Conservation (phyloP, 805 yeast species). For the Starmerella floricola region DNA sequence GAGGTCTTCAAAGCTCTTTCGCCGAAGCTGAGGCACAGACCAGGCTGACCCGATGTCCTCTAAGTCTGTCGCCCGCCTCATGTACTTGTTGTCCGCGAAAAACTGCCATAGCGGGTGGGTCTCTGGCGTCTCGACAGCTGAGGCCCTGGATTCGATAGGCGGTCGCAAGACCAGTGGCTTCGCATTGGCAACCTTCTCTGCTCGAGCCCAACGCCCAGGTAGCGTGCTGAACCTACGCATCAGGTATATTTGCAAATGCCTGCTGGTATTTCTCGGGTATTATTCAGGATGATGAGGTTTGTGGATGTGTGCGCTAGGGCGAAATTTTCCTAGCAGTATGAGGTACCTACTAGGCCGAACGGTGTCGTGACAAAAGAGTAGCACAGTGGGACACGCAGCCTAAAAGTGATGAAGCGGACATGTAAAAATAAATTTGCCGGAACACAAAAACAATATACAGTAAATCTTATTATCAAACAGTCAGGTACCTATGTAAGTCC, state of each 20-base stretch:
- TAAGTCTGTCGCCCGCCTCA: conserved; percentile 45
- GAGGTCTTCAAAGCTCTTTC: conserved; percentile 82
- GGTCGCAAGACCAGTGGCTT: conserved; percentile 50
- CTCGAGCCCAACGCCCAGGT: conserved; percentile 2
- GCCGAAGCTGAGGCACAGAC: conserved; percentile 77
- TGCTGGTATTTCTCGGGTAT: not conserved
- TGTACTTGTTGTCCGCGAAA: conserved; percentile 50
- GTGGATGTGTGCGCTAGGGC: too few relatives aligned
- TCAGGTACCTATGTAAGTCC: not conserved
- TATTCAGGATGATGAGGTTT: too few relatives aligned
- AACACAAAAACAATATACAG: too few relatives aligned
- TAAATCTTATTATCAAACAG: too few relatives aligned
- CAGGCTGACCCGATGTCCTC: conserved; percentile 50
- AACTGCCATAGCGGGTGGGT: conserved; percentile 95
- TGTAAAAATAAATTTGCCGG: not conserved
- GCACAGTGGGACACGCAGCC: too few relatives aligned
- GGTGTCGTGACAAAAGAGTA: too few relatives aligned
- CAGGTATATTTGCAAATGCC: not conserved
- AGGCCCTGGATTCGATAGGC: conserved; percentile 75
- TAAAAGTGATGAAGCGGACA: not conserved
- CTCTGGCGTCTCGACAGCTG: conserved; percentile 58
- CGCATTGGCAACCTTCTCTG: conserved; percentile 24
- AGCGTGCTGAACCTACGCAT: conserved; percentile 16
- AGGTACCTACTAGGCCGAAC: too few relatives aligned
- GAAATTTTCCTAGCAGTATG: too few relatives aligned